phyloP scores from a whole-genome alignment of 345 rosid genomes.

The Laguncularia racemosa region DNA sequence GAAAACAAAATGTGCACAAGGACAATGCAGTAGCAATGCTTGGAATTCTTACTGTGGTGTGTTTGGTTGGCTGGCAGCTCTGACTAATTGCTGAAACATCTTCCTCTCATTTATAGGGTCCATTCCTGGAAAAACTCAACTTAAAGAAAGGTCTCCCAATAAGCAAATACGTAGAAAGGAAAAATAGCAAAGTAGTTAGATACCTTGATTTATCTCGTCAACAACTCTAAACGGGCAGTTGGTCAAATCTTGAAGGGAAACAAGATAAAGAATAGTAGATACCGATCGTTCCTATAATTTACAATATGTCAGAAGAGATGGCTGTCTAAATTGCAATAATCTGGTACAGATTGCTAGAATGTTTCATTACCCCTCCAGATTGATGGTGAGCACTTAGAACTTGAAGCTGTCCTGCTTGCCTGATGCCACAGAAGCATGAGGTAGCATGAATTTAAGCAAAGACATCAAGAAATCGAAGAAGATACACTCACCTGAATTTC shows the following conservation, averaged over 20 bases:
- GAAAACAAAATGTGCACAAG: too few relatives aligned
- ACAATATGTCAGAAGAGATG: not conserved
- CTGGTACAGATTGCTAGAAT: not conserved
- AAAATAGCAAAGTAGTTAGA: not conserved
- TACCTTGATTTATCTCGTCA: slow-evolving; percentile 98
- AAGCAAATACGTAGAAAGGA: not conserved
- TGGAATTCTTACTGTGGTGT: slow-evolving; percentile 79
- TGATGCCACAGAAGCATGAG: slow-evolving; percentile 12
- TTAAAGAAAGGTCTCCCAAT: not conserved
- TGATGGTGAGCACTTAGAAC: slow-evolving; percentile 95
- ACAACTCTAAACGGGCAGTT: slow-evolving; percentile 96
- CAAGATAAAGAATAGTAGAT: slow-evolving; percentile 91
- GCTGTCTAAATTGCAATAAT: not conserved
- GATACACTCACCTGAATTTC: slow-evolving; percentile 64
- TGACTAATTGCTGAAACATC: slow-evolving; percentile 95
- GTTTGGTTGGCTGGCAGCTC: slow-evolving; percentile 88
- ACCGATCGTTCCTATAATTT: slow-evolving; percentile 68
- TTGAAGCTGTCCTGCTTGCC: slow-evolving; percentile 81
- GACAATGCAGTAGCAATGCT: not conserved
- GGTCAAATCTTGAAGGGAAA: slow-evolving; percentile 94
- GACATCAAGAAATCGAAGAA: not conserved
- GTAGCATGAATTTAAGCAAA: too few relatives aligned
- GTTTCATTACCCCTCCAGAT: slow-evolving; percentile 73
- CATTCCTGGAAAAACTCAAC: slow-evolving; percentile 49
- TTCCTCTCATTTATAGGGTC: slow-evolving; percentile 93